Percentiles rank a stretch among this genome's conserved stretches.
Conservation (phyloP, 2,329 filamentous ascomycete genomes). For the Lomentospora prolificans region DNA sequence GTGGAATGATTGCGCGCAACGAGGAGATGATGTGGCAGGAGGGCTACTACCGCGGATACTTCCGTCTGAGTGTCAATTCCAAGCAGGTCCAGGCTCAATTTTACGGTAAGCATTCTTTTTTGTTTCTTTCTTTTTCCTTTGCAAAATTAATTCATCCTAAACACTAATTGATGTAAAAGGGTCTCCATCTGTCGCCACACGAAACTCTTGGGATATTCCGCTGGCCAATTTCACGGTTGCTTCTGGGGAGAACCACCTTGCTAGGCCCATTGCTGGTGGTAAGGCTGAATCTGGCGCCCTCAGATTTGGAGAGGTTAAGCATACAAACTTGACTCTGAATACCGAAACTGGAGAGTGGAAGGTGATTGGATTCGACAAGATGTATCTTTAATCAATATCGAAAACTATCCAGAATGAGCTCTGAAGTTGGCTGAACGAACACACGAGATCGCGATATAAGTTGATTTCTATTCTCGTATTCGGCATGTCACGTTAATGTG, state of each 20-base stretch:
- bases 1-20: constrained; percentile 39
- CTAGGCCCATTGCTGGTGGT: constrained; percentile 30
- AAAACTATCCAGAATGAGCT: neutral
- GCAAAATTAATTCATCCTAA: no score
- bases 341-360: constrained; percentile 17
- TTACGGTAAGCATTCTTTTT: constrained; percentile 38
- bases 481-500: no score
- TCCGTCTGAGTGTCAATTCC: constrained; percentile 48
- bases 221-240: constrained; percentile 62
- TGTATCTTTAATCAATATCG: constrained; percentile 11
- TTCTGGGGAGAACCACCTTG: constrained; percentile 48
- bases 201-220: constrained; percentile 55
- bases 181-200: constrained; percentile 43
- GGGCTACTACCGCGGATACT: constrained; percentile 65
- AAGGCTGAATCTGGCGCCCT: constrained; percentile 44
- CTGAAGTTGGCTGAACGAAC: no score
- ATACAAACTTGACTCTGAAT: constrained; percentile 41
- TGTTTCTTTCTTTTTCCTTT: neutral
- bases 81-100: constrained; percentile 52
- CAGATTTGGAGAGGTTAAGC: constrained; percentile 31
- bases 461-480: no score
- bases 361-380: constrained; percentile 17
- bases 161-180: constrained; percentile 14
- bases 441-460: no score
- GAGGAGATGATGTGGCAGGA: constrained; percentile 64